Percentiles rank a stretch among this genome's conserved stretches.
These are phyloP conservation scores for Pisolithus albus DNA, from an alignment of 768 basidiomycete species.

Conservation along the genomic window DNA sequence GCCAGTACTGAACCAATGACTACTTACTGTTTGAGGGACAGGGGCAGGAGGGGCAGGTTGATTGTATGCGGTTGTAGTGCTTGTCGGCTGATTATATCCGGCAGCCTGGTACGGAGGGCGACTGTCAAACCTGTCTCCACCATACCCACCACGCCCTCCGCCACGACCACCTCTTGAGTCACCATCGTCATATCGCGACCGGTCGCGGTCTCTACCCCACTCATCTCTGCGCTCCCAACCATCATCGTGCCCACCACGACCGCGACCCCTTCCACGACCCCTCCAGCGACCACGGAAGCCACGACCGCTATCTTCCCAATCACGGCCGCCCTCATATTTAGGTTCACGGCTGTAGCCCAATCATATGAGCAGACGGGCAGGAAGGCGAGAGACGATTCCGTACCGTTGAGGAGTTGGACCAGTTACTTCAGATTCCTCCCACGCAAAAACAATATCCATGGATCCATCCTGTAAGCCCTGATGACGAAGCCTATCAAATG, in stretches of 20 bases:
- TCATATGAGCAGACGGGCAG: constrained; percentile 3
- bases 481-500: constrained; percentile 73
- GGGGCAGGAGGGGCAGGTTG: constrained; percentile 16
- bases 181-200: constrained; percentile 29
- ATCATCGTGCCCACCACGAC: constrained; percentile 33
- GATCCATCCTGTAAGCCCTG: constrained; percentile 78
- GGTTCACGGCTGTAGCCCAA: constrained; percentile 20
- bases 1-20: not conserved
- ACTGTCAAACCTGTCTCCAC: constrained; percentile 39
- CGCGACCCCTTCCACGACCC: constrained; percentile 36
- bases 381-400: constrained; percentile 1
- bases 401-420: constrained; percentile 42
- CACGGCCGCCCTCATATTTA: constrained; percentile 35
- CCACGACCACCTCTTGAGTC: constrained; percentile 31
- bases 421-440: constrained; percentile 61
- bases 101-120: constrained; percentile 29
- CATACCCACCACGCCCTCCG: constrained; percentile 36
- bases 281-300: constrained; percentile 35
- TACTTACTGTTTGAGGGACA: constrained; percentile 26
- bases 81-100: constrained; percentile 22
- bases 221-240: constrained; percentile 13
- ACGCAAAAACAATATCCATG: constrained; percentile 82
- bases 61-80: constrained; percentile 15
- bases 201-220: constrained; percentile 3
- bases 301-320: constrained; percentile 40